Evolutionary conservation across 805 yeast species (phyloP), one percentile per base, ranked within the genome.

Genomic region (Cyberlindnera veronae): DNA sequence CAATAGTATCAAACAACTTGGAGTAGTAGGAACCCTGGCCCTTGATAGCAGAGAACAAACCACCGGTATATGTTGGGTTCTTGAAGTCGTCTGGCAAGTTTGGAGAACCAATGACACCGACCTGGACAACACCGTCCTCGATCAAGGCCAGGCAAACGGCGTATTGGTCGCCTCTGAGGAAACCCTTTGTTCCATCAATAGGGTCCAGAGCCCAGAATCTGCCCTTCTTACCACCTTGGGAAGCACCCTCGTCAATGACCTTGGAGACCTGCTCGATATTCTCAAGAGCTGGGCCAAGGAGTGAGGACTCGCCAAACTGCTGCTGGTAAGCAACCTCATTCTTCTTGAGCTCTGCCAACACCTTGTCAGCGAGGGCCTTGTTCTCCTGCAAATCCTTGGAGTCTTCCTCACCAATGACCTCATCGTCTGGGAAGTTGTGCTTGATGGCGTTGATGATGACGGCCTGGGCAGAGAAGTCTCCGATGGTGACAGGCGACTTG

Each of bases 161-260:
- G 62, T 88, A 93, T 60, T 93, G 99, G 49, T 90, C 97, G 34
- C 96, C 95, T 57, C 99, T 74, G 39, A 93, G 67, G 60, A 93
- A 93, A 0, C 99, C 99, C 61, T 82, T 93, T 16, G 99, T 93
- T 7, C 99, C 99, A 58, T 93, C 99, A 46, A 93, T 90, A 29
- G 99, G 99, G 58, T 93, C 99, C 55, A 93, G 67, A 1, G 97
- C 95, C 99, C 99, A 93, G 59, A 87, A 79, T 46, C 99, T 71
- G 18, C 95, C 95, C 27, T 62, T 68, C 23, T 65, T 51, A 5
- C 97, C 95, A 39, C 97, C 98, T 46, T 71, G 61, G 29, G 84
- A 85, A 55, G 76, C 72, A 34, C 99, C 99, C 44, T 71, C 64
- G 58, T 89, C 96, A 42, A 93, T 84, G 19, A 83, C 71, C 6